phyloP scores from a whole-genome alignment of 2,329 filamentous ascomycete species.

The Fusarium lyarnte region DNA sequence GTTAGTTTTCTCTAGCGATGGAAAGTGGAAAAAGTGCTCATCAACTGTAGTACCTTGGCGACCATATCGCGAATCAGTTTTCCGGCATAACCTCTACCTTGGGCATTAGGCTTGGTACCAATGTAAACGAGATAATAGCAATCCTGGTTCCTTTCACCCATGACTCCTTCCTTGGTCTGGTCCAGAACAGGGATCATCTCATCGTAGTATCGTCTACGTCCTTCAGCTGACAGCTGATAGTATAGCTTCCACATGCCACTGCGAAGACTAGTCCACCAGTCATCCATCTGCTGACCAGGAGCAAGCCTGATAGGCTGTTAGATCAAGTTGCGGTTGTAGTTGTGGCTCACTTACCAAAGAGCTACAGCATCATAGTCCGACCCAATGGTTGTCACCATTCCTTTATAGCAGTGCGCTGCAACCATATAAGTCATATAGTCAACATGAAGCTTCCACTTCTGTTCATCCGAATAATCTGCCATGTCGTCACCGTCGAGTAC shows the following conservation, averaged over 20 bases:
- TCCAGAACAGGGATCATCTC: conserved; percentile 82
- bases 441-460: conserved; percentile 80
- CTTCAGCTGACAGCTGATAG: conserved; percentile 78
- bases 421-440: conserved; percentile 81
- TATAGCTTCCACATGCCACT: conserved; percentile 81
- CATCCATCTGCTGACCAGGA: conserved; percentile 77
- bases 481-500: conserved; percentile 77
- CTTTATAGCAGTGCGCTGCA: conserved; percentile 78
- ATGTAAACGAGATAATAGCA: conserved; percentile 88
- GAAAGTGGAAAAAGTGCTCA: background rate
- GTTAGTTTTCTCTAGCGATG: background rate
- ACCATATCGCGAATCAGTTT: conserved; percentile 78
- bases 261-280: conserved; percentile 75
- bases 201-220: conserved; percentile 76
- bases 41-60: conserved; percentile 58
- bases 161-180: conserved; percentile 73
- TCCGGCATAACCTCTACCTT: conserved; percentile 77
- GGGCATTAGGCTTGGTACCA: conserved; percentile 75
- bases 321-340: background rate
- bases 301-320: conserved; percentile 68
- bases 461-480: conserved; percentile 68
- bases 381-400: conserved; percentile 78
- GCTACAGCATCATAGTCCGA: conserved; percentile 81
- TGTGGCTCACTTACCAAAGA: conserved; percentile 70
- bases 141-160: conserved; percentile 72